A percentile compares a stretch with the other conserved stretches of the same genome.
Evolutionary conservation across 495 filamentous ascomycete genomes (phyloP).

Genomic region (Hypomontagnella monticulosa): DNA sequence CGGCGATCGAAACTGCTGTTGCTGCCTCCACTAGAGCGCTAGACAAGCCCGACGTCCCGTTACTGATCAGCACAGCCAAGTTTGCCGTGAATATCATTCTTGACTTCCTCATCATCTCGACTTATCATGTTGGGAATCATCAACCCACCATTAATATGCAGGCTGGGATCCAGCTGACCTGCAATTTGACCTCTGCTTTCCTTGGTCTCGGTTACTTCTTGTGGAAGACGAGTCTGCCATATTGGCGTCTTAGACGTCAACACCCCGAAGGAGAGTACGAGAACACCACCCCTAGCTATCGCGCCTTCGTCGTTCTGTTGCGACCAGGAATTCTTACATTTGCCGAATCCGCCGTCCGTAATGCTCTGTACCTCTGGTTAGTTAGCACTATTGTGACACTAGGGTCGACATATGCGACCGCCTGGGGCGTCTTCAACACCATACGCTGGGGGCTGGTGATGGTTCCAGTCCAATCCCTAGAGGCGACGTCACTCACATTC

Average conservation of each 20-base stretch:
- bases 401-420: constrained; percentile 72
- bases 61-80: constrained; percentile 72
- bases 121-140: constrained; percentile 66
- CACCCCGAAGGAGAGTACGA: neutral
- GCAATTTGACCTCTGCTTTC: constrained; percentile 65
- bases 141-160: constrained; percentile 69
- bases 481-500: constrained; percentile 71
- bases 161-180: constrained; percentile 69
- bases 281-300: constrained; percentile 47
- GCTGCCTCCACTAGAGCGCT: constrained; percentile 69
- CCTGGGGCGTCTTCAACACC: constrained; percentile 79
- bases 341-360: constrained; percentile 71
- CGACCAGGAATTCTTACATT: constrained; percentile 68
- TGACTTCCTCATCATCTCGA: constrained; percentile 75
- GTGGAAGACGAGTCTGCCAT: constrained; percentile 47
- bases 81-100: constrained; percentile 74
- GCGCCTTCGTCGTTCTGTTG: constrained; percentile 60
- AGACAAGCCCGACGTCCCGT: constrained; percentile 76
- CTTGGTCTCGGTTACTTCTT: constrained; percentile 70
- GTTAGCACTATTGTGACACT: constrained; percentile 70
- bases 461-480: constrained; percentile 75
- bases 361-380: constrained; percentile 78
- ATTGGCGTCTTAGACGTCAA: neutral
- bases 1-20: constrained; percentile 71
- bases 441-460: constrained; percentile 83